These are phyloP conservation scores for Dioscorea zingiberensis DNA, from an alignment of 106 monocot genomes.

Conservation along the genomic window DNA sequence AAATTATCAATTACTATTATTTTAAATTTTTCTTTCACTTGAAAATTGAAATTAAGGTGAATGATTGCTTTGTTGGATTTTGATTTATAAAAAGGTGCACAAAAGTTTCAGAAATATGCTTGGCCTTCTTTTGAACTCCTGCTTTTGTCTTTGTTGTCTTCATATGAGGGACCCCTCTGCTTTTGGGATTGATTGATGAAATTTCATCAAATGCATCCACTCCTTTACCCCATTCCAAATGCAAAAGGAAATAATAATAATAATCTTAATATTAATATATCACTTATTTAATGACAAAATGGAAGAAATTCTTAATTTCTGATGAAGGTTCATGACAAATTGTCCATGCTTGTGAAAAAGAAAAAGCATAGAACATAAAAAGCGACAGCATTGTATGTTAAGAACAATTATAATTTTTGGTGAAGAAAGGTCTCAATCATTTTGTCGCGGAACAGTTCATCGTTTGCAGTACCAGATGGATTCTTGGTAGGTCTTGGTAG, in stretches of 20 bases:
- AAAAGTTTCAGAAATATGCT: slow-evolving; percentile 1
- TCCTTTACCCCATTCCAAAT: too few relatives aligned
- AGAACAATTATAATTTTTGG: not conserved
- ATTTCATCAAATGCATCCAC: not conserved
- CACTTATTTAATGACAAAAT: not conserved
- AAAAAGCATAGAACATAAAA: not conserved
- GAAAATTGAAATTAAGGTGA: not conserved
- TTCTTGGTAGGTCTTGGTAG: slow-evolving; percentile 2
- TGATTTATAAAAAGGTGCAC: not conserved
- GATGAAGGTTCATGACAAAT: not conserved
- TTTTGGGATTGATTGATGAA: not conserved
- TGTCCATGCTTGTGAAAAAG: not conserved
- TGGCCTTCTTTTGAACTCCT: not conserved
- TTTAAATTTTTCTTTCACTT: not conserved
- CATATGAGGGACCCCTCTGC: not conserved
- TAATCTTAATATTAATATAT: not conserved
- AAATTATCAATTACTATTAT: not conserved
- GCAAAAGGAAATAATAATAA: not conserved
- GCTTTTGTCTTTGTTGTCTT: not conserved
- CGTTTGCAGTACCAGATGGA: not conserved
- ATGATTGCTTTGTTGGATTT: not conserved
- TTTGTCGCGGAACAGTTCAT: too few relatives aligned
- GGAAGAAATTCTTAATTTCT: not conserved
- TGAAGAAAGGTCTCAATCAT: too few relatives aligned
- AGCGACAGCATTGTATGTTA: not conserved